These are phyloP conservation scores for Kazachstania martiniae DNA, from an alignment of 805 yeast genomes.

Conservation along the genomic window DNA sequence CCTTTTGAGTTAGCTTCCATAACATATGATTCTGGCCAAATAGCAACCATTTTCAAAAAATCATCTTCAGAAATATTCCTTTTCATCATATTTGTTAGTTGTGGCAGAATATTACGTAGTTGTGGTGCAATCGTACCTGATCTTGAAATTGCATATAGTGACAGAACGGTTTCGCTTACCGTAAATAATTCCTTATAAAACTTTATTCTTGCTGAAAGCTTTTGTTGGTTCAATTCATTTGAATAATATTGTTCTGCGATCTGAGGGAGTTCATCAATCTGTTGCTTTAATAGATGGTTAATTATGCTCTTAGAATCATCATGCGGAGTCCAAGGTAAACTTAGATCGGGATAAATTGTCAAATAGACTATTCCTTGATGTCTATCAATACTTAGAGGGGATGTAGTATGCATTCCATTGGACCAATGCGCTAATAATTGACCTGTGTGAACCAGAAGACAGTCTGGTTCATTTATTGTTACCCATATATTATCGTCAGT, in stretches of 20 bases:
- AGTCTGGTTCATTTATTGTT: slow-evolving; percentile 16
- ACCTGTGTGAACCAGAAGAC: slow-evolving; percentile 24
- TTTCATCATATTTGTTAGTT: slow-evolving; percentile 21
- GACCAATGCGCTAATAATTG: slow-evolving; percentile 12
- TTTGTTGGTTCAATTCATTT: slow-evolving; percentile 8
- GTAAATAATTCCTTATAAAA: slow-evolving; percentile 18
- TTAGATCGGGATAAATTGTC: slow-evolving; percentile 16
- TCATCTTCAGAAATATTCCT: slow-evolving; percentile 17
- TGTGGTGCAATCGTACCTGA: slow-evolving; percentile 12
- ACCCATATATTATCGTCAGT: slow-evolving; percentile 21
- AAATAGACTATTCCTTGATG: slow-evolving; percentile 8
- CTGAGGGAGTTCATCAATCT: slow-evolving; percentile 18
- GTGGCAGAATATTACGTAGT: slow-evolving; percentile 18
- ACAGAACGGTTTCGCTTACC: slow-evolving; percentile 19
- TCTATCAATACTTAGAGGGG: slow-evolving; percentile 16
- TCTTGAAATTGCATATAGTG: slow-evolving; percentile 19
- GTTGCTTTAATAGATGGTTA: slow-evolving; percentile 10
- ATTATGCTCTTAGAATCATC: slow-evolving; percentile 5
- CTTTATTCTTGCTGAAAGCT: slow-evolving; percentile 9
- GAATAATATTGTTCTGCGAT: slow-evolving; percentile 16
- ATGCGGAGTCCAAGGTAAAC: slow-evolving; percentile 4
- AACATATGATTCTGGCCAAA: slow-evolving; percentile 23
- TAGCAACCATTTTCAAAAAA: slow-evolving; percentile 17
- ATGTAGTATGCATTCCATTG: slow-evolving; percentile 14
- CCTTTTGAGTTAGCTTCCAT: slow-evolving; percentile 15